Conservation (phyloP, 2,329 filamentous ascomycete genomes). For the Phaeosphaeria sp. region DNA sequence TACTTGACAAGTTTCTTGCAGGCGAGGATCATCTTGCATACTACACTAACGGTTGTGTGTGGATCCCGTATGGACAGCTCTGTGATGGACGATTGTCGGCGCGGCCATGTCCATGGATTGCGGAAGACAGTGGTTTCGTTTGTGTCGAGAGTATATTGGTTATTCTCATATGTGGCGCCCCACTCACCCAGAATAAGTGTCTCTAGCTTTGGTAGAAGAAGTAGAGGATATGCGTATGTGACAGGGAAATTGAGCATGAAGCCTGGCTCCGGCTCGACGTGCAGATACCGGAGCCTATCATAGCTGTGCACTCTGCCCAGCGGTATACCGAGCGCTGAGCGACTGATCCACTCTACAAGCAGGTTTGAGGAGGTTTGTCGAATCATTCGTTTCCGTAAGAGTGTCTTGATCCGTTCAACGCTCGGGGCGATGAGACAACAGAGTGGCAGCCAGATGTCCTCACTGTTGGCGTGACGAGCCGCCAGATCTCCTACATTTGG, state of each 20-base stretch:
- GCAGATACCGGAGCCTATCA: neutral
- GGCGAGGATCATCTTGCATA: neutral
- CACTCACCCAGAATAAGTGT: neutral
- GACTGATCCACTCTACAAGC: neutral
- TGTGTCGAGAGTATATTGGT: neutral
- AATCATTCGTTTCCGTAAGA: neutral
- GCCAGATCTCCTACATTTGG: neutral
- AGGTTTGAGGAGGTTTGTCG: neutral
- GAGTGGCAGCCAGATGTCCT: neutral
- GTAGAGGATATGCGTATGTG: neutral
- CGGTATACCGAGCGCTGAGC: neutral
- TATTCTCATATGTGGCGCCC: neutral
- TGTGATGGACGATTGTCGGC: neutral
- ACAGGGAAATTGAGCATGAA: neutral
- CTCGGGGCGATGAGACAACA: neutral
- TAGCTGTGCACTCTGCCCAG: neutral
- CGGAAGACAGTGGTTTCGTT: neutral
- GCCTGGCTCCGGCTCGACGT: neutral
- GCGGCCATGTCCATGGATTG: neutral
- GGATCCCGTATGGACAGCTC: neutral
- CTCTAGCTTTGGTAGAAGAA: neutral
- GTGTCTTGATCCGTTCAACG: neutral
- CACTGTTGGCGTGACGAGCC: neutral
- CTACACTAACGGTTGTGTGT: neutral
- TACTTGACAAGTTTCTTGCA: neutral